phyloP scores from a whole-genome alignment of 2,329 filamentous ascomycete genomes.

The Calycina marina region DNA sequence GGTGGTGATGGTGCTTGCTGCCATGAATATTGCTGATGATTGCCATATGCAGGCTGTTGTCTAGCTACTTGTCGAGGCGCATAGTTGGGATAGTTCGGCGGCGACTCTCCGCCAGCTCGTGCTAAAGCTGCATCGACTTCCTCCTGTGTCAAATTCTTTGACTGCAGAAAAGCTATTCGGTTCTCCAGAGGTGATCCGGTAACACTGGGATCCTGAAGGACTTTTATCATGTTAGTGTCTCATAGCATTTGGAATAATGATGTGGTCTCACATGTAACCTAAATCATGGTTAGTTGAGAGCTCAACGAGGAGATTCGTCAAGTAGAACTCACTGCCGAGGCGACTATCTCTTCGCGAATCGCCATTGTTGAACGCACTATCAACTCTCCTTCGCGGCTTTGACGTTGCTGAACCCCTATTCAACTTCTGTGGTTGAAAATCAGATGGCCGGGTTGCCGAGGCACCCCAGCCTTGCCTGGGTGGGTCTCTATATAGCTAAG shows the following conservation, averaged over 20 bases:
- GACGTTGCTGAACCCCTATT: no score
- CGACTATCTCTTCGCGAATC: slow-evolving; percentile 86
- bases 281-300: no score
- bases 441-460: slow-evolving; percentile 10
- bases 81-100: slow-evolving; percentile 28
- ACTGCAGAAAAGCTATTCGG: slow-evolving; percentile 80
- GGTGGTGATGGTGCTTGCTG: slow-evolving; percentile 39
- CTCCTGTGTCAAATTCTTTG: slow-evolving; percentile 93
- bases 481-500: background rate
- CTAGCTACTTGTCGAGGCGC: slow-evolving; percentile 28
- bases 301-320: no score
- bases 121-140: slow-evolving; percentile 79
- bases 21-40: slow-evolving; percentile 39
- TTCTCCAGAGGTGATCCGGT: slow-evolving; percentile 83
- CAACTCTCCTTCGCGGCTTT: no score
- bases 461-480: no score
- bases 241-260: slow-evolving; percentile 1
- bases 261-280: slow-evolving; percentile 22
- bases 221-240: slow-evolving; percentile 29
- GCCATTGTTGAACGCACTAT: slow-evolving; percentile 49
- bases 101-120: slow-evolving; percentile 49
- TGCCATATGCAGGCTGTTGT: slow-evolving; percentile 28
- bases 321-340: slow-evolving; percentile 51
- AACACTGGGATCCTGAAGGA: slow-evolving; percentile 89
- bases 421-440: no score